A percentile compares a stretch with the other conserved stretches of the same genome.
Conservation (phyloP, 345 rosid genomes). For the Bretschneidera sinensis region DNA sequence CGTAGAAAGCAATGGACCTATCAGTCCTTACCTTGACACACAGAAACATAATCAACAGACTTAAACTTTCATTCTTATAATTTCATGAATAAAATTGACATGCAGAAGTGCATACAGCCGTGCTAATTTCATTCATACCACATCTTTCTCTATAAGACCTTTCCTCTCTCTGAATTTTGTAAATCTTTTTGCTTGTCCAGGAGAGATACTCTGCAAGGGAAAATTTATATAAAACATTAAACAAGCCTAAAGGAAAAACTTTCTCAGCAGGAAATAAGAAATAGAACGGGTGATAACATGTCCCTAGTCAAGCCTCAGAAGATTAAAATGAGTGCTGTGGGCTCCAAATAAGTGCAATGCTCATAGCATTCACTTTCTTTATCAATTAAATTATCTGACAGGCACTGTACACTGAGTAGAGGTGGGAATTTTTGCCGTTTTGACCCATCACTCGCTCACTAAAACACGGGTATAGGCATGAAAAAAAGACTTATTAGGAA, state of each 20-base stretch:
- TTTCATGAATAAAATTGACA: slow-evolving; percentile 1
- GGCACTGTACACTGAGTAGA: too few relatives aligned
- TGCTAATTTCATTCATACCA: slow-evolving; percentile 48
- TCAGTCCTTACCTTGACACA: slow-evolving; percentile 89
- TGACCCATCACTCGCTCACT: too few relatives aligned
- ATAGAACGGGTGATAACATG: not conserved
- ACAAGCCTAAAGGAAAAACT: slow-evolving; percentile 11
- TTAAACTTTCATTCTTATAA: not conserved
- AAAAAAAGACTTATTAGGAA: too few relatives aligned
- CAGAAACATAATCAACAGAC: slow-evolving; percentile 5
- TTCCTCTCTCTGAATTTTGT: slow-evolving; percentile 93
- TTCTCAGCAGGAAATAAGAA: slow-evolving; percentile 1
- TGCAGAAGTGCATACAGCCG: not conserved
- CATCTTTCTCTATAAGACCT: slow-evolving; percentile 89
- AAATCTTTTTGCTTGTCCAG: slow-evolving; percentile 91
- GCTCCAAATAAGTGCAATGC: too few relatives aligned
- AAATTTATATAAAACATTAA: slow-evolving; percentile 10
- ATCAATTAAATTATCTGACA: too few relatives aligned
- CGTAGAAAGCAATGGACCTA: slow-evolving; percentile 67
- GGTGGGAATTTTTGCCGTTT: too few relatives aligned
- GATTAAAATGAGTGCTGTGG: too few relatives aligned
- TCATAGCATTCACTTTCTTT: too few relatives aligned
- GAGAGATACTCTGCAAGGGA: slow-evolving; percentile 72
- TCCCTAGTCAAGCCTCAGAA: not conserved
- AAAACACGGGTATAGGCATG: too few relatives aligned